Base-by-base conservation (phyloP, 164 flowering plant species). In the Magnolia kwangsiensis region DNA sequence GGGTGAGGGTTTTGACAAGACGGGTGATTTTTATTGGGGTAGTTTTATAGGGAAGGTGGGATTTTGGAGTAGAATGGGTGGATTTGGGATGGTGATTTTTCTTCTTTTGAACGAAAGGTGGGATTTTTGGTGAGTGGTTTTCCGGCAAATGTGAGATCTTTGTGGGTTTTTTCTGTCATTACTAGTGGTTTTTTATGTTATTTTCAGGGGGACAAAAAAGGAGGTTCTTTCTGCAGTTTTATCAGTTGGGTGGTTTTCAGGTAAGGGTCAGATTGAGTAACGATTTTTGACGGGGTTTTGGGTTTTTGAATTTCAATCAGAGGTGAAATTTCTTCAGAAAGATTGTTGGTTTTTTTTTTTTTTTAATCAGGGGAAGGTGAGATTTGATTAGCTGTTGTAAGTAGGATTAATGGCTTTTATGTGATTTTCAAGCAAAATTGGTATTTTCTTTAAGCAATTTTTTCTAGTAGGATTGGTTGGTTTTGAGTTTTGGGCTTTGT, bases 111-210 rank as follows among this genome's bases (percentile, higher is more conserved):
- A 29, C 68, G 70, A 72, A 80, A 51, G 37, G 16, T 24, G 37
- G 50, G 21, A 3, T n/a, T 51, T 79, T 67, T 77, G 77, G 50
- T 3, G 37, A 45, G 75, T 72, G 70, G 67, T 67, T 72, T 71
- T 65, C 21, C 19, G 73, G 70, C 75, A 78, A 73, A 77, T 75
- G 45, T 70, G 70, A 61, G 69, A 55, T 55, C 13, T 16, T 55
- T 55, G 61, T 4, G 13, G 18, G 3, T 11, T 55, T 55, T 37
- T 37, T 37, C 45, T 3, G 45, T 37, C 45, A 37, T 37, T 37
- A 37, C 45, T 37, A 4, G 45, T 37, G 45, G 45, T 3, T 37
- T 37, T 37, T 37, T 37, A 37, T 37, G 45, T 4, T 3, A 37
- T 37, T 37, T 37, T 37, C 45, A 37, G 45, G 45, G 45, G 45